phyloP scores from a whole-genome alignment of 352 stramenopile species.

The Pythium rishiriense region DNA sequence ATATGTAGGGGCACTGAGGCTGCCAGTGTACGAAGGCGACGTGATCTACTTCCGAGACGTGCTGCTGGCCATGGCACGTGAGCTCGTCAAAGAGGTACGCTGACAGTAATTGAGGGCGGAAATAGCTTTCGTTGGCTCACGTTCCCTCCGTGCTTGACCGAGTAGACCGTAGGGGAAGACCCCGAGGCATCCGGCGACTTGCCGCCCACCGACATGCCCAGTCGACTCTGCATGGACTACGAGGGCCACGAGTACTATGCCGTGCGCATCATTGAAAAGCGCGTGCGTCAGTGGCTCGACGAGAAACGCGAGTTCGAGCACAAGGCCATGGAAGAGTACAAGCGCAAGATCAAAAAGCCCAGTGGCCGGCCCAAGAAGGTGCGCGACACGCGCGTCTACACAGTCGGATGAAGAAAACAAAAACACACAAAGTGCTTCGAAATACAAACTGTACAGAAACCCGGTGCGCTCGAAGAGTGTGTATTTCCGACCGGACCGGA shows the following conservation, averaged over 20 bases:
- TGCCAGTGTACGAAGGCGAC: slow-evolving; percentile 84
- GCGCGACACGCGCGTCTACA: slow-evolving; percentile 74
- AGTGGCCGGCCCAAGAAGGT: slow-evolving; percentile 74
- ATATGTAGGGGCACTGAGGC: slow-evolving; percentile 37
- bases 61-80: slow-evolving; percentile 71
- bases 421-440: not conserved
- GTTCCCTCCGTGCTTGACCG: not conserved
- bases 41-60: slow-evolving; percentile 89
- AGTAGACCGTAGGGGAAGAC: slow-evolving; percentile 30
- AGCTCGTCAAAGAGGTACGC: slow-evolving; percentile 81
- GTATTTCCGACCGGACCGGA: no score
- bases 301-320: slow-evolving; percentile 72
- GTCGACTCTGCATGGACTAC: slow-evolving; percentile 56
- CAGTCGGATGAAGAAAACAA: slow-evolving; percentile 40
- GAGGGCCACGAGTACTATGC: slow-evolving; percentile 71
- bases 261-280: slow-evolving; percentile 55
- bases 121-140: not conserved
- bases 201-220: slow-evolving; percentile 33
- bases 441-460: not conserved
- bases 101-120: not conserved
- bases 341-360: slow-evolving; percentile 86
- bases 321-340: slow-evolving; percentile 80
- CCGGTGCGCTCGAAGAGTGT: no score
- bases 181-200: slow-evolving; percentile 50
- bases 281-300: slow-evolving; percentile 57